A percentile compares a stretch with the other conserved stretches of the same genome.
These are phyloP conservation scores for Trichoderma guizhouense DNA, from an alignment of 2,329 filamentous ascomycete species.

Conservation along the genomic window DNA sequence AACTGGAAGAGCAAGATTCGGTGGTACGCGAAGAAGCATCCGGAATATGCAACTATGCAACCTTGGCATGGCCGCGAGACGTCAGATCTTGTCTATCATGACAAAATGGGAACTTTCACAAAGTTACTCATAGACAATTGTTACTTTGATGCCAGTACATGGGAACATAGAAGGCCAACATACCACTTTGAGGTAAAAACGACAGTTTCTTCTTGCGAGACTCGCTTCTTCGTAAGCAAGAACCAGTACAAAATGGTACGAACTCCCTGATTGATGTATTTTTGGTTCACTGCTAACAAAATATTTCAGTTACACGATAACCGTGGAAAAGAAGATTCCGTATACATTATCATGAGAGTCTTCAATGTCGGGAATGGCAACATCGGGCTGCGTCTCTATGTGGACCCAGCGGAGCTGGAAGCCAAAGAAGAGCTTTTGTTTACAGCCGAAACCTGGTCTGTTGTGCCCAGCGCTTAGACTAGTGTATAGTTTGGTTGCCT, in stretches of 20 bases:
- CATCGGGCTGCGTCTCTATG: not conserved
- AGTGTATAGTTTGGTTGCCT: not conserved
- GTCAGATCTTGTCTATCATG: slow-evolving; percentile 43
- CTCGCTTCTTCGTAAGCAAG: slow-evolving; percentile 45
- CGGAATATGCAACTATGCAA: slow-evolving; percentile 38
- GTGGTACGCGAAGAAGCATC: slow-evolving; percentile 34
- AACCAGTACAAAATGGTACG: slow-evolving; percentile 38
- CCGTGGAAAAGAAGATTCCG: not conserved
- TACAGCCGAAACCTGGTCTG: not conserved
- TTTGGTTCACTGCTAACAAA: slow-evolving; percentile 16
- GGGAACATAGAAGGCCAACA: not conserved
- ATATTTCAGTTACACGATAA: not conserved
- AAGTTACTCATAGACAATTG: not conserved
- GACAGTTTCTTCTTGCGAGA: slow-evolving; percentile 35
- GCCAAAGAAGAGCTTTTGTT: not conserved
- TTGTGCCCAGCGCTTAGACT: not conserved
- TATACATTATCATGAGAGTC: not conserved
- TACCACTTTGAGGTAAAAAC: slow-evolving; percentile 51
- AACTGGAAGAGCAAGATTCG: slow-evolving; percentile 50
- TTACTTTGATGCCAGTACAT: not conserved
- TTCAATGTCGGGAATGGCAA: not conserved
- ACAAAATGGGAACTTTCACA: slow-evolving; percentile 2
- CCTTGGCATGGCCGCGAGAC: slow-evolving; percentile 41
- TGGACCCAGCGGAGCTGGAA: not conserved
- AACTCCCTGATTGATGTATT: not conserved